Percentiles rank a stretch among this genome's conserved stretches.
Conservation (phyloP, 2,329 filamentous ascomycete genomes). For the Neurospora crassa region DNA sequence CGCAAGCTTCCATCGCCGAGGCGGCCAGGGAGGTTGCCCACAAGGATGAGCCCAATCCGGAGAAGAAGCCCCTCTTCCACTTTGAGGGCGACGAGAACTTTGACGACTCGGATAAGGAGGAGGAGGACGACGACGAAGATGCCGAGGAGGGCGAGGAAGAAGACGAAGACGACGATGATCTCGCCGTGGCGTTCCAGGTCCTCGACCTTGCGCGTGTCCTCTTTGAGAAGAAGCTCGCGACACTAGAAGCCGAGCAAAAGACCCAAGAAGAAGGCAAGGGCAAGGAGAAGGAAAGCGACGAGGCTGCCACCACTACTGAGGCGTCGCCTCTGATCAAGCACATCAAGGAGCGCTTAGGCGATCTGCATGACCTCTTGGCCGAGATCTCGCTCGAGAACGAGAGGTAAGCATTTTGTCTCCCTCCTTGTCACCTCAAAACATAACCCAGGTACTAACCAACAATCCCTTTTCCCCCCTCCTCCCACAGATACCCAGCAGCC, state of each 20-base stretch:
- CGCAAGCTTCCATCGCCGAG: slow-evolving; percentile 35
- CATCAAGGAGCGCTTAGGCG: slow-evolving; percentile 77
- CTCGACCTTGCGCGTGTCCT: slow-evolving; percentile 69
- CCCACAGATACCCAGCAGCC: slow-evolving; percentile 64
- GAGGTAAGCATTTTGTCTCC: slow-evolving; percentile 36
- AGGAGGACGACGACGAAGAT: slow-evolving; percentile 34
- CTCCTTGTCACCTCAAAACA: not conserved
- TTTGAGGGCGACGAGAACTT: slow-evolving; percentile 94
- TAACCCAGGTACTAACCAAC: slow-evolving; percentile 4
- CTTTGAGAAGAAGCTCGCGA: slow-evolving; percentile 40
- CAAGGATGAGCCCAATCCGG: slow-evolving; percentile 27
- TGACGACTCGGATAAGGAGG: slow-evolving; percentile 70
- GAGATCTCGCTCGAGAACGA: slow-evolving; percentile 98
- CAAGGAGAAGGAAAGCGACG: slow-evolving; percentile 27
- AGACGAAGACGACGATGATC: slow-evolving; percentile 60
- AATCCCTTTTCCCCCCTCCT: not conserved
- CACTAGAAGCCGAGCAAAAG: slow-evolving; percentile 21
- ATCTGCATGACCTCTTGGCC: slow-evolving; percentile 87
- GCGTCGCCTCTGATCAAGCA: slow-evolving; percentile 32
- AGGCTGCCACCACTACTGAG: slow-evolving; percentile 22
- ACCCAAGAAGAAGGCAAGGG: slow-evolving; percentile 28
- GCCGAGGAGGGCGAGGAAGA: slow-evolving; percentile 36
- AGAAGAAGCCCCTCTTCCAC: slow-evolving; percentile 75
- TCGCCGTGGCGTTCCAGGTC: slow-evolving; percentile 73
- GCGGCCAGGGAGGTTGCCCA: slow-evolving; percentile 32